Base-by-base conservation (phyloP, 2,329 filamentous ascomycete genomes). In the Diaporthe aspalathi region DNA sequence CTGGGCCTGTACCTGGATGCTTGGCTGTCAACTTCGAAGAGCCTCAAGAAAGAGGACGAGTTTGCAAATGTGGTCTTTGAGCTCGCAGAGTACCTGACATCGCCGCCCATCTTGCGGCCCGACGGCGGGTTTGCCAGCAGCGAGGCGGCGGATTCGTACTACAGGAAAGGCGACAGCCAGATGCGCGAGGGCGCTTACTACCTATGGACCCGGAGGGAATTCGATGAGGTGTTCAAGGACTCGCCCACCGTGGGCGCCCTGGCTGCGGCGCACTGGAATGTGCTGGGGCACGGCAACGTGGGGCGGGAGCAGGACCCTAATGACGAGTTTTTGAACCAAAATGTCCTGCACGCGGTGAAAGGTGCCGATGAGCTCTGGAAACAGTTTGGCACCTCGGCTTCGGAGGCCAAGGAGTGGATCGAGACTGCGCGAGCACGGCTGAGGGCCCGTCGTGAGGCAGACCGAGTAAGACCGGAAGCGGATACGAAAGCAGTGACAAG, bases 131-230 rank as follows among this genome's bases (percentile, higher is more conserved):
- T 98, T 80, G 92, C 92, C 76, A 94, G 94, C 0, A 94, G 94
- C 54, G 95, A 98, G 82, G 94, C 97, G 72, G 95, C 96, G 0
- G 95, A 98, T 79, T 97, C 94, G 1, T 87, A 90, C 67, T 92
- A 92, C 65, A 88, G 89, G 40, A 88, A 87, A n/a, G 90, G 91
- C 1, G 94, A 97, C 76, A 88, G 86, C 5, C 93, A 97, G 68
- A 94, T 95, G 84, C 89, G 93, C 43, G 95, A 98, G 81, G 96
- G 96, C 0, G 95, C 95, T 0, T 98, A 94, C 79, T 98, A 98
- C 77, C 89, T 98, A 3, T 99, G 95, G 95, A 97, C 95, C 0
- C 84, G 92, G 66, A 92, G 94, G 66, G 95, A 98, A 78, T 92
- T 98, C 72, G 91, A 94, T 72, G 88, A 90, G 14, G 89, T 97